Evolutionary conservation across 2,329 filamentous ascomycete genomes (phyloP).

Genomic region (Pseudocercospora fuligena): DNA sequence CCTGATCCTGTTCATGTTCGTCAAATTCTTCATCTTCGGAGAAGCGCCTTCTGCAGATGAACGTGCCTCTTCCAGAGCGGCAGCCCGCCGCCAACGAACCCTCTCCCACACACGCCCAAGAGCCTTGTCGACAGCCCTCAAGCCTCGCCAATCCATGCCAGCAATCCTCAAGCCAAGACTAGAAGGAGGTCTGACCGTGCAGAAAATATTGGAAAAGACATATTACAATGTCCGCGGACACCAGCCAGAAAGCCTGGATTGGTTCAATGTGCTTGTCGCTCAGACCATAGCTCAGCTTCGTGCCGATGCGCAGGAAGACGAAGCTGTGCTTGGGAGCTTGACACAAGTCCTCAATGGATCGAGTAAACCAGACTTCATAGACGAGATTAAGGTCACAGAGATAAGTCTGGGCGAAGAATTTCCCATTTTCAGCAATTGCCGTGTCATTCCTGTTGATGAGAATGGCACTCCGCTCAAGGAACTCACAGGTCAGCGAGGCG

Average conservation of each 20-base stretch:
- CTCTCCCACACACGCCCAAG: conserved; percentile 66
- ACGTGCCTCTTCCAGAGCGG: conserved; percentile 74
- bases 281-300: conserved; percentile 96
- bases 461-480: conserved; percentile 64
- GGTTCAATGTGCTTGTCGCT: conserved; percentile 97
- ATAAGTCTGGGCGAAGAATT: conserved; percentile 95
- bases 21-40: conserved; percentile 99
- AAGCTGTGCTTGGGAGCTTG: conserved; percentile 83
- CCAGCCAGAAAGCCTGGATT: conserved; percentile 94
- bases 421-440: conserved; percentile 97
- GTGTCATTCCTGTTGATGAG: conserved; percentile 88
- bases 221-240: conserved; percentile 97
- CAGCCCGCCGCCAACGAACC: conserved; percentile 73
- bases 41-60: conserved; percentile 85
- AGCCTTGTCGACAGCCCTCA: conserved; percentile 38
- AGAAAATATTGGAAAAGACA: conserved; percentile 91
- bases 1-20: conserved; percentile 88
- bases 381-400: conserved; percentile 92
- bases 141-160: conserved; percentile 35
- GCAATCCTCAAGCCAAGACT: conserved; percentile 37
- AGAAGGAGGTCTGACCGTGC: conserved; percentile 70
- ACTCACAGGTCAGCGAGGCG: conserved; percentile 56
- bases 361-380: conserved; percentile 83
- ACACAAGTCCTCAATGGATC: conserved; percentile 86
- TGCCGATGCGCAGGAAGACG: conserved; percentile 88